These are phyloP conservation scores for Colletotrichum filicis DNA, from an alignment of 2,329 filamentous ascomycete genomes.

Conservation along the genomic window DNA sequence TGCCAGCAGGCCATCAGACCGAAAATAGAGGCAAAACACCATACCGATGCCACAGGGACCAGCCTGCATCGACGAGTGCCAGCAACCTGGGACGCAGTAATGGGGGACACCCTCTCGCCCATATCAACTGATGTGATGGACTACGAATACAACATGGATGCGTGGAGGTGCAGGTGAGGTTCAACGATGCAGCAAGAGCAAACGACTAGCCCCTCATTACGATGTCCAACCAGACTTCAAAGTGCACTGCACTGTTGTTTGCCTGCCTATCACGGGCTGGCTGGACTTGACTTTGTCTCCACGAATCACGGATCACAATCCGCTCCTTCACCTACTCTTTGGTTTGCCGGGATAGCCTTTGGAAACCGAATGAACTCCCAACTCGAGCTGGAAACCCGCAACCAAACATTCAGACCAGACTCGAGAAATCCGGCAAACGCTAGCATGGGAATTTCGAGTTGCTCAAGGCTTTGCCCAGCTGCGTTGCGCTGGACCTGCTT, in stretches of 20 bases:
- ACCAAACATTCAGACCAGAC: not conserved
- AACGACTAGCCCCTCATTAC: not conserved
- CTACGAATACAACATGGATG: not conserved
- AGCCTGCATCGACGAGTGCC: not conserved
- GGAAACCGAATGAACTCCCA: not conserved
- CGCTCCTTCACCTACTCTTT: not conserved
- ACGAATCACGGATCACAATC: not conserved
- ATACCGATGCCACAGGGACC: not conserved
- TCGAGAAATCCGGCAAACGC: not conserved
- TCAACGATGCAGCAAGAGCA: not conserved
- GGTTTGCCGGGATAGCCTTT: not conserved
- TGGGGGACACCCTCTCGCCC: no score
- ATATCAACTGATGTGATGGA: not conserved
- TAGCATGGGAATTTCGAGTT: not conserved
- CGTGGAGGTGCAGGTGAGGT: not conserved
- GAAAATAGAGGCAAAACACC: not conserved
- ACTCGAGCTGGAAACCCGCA: not conserved
- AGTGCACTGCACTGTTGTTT: not conserved
- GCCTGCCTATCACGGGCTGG: not conserved
- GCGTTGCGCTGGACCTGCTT: conserved; percentile 10
- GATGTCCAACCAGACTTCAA: not conserved
- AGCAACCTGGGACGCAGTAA: not conserved
- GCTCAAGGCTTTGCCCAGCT: conserved; percentile 30
- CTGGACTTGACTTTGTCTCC: not conserved
- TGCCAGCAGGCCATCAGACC: not conserved